Base-by-base conservation (phyloP, 371 early-diverging fungal genomes). In the Mucor ambiguus region DNA sequence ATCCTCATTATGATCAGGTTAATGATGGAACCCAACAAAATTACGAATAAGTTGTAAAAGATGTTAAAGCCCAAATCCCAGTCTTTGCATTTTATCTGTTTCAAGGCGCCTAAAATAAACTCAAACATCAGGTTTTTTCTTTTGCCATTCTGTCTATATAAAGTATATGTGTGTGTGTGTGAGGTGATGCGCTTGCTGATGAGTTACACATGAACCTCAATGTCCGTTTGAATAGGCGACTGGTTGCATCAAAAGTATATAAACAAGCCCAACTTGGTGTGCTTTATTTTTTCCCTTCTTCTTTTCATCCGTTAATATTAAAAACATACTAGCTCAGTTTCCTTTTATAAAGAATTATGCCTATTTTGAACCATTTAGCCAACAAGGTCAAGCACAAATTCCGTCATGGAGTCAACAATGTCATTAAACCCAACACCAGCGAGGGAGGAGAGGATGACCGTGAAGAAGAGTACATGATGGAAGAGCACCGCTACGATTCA, bases 401-500 rank as follows among this genome's bases (percentile, higher is more conserved):
- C 2, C 44, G 67, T 35, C 54, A 68, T 30, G 61, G 63, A 32
- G 65, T 74, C 3, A 64, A 65, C 49, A 66, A 64, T 38, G 59
- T 72, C 5, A 35, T 68, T 1, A 49, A 60, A n/a, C 56, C 60
- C 14, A 29, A 20, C 20, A 26, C 24, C 18, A 33, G 20, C n/a
- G 32, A 29, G 37, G 46, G 24, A 8, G 60, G 52, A 2, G 70
- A 78, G 12, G 74, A 74, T 29, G 73, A 84, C 11, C 68, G 76
- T 26, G 82, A 83, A 55, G 70, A 74, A 59, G 75, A 73, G 22
- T 70, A 76, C 43, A 28, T 60, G 8, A 60, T 80, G 9, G 70
- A 72, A 59, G 75, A 72, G 30, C 90, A 94, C 72, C 86, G 93
- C 3, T 89, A 79, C 66, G 85, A 80, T 8, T 92, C 92, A 0